phyloP scores from a whole-genome alignment of 768 basidiomycete species.

The Russula earlei region DNA sequence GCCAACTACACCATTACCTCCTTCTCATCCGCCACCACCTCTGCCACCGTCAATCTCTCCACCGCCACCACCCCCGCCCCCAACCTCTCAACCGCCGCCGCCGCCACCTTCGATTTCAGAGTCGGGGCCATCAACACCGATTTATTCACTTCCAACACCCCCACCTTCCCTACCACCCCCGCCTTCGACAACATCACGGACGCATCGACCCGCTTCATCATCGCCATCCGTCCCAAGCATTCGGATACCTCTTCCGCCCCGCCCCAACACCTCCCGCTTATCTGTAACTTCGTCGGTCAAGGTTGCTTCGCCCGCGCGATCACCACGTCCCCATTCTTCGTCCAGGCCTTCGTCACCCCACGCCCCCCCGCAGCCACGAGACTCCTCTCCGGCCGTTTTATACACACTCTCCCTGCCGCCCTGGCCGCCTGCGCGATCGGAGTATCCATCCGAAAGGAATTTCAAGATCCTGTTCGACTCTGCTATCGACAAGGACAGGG shows the following conservation, averaged over 20 bases:
- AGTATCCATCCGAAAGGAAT: conserved; percentile 38
- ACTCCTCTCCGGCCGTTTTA: conserved; percentile 13
- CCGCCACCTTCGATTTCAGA: conserved; percentile 20
- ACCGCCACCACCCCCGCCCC: conserved; percentile 23
- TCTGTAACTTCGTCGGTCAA: conserved; percentile 21
- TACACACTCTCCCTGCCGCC: conserved; percentile 38
- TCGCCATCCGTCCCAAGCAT: conserved; percentile 8
- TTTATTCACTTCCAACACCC: conserved; percentile 20
- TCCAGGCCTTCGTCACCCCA: conserved; percentile 21
- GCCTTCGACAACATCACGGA: conserved; percentile 22
- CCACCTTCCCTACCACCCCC: conserved; percentile 21
- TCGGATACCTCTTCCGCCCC: conserved; percentile 19
- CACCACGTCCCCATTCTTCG: conserved; percentile 23
- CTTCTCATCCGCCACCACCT: conserved; percentile 24
- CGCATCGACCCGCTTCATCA: conserved; percentile 20
- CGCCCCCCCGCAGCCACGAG: conserved; percentile 12
- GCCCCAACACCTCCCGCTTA: conserved; percentile 22
- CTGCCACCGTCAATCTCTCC: conserved; percentile 12
- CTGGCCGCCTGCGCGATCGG: conserved; percentile 48
- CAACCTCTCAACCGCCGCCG: conserved; percentile 23
- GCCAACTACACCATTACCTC: conserved; percentile 13
- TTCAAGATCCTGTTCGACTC: conserved; percentile 63
- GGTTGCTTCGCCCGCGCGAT: conserved; percentile 10
- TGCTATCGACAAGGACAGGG: conserved; percentile 37
- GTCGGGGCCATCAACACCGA: conserved; percentile 21